These are phyloP conservation scores for Sphaerulina vaccinii DNA, from an alignment of 2,329 filamentous ascomycete genomes.

Conservation along the genomic window DNA sequence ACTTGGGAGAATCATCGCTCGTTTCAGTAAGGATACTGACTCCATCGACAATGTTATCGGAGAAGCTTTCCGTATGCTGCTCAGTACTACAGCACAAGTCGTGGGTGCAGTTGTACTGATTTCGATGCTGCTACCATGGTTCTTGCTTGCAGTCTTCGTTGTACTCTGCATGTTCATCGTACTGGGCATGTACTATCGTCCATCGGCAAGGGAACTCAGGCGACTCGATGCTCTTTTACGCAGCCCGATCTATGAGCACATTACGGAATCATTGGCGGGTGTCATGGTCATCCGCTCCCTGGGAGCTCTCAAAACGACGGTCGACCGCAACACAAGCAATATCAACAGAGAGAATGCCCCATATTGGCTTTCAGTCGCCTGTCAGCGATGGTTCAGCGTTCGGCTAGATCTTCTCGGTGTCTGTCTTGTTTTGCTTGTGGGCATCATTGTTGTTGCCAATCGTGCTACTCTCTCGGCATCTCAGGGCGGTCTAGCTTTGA, in stretches of 20 bases:
- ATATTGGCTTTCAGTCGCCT: conserved; percentile 89
- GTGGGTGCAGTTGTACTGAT: conserved; percentile 5
- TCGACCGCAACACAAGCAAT: not conserved
- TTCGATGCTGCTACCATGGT: not conserved
- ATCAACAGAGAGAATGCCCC: conserved; percentile 60
- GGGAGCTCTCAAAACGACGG: not conserved
- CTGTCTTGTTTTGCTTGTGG: conserved; percentile 83
- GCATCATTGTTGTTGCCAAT: conserved; percentile 70
- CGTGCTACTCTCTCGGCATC: not conserved
- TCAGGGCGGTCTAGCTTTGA: not conserved
- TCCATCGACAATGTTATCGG: conserved; percentile 60
- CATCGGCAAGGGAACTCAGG: conserved; percentile 6
- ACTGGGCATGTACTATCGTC: conserved; percentile 5
- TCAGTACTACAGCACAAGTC: conserved; percentile 2
- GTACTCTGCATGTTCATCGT: conserved; percentile 1
- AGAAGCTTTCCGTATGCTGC: conserved; percentile 47
- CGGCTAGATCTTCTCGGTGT: conserved; percentile 83
- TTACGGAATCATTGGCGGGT: conserved; percentile 1
- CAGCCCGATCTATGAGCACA: conserved; percentile 8
- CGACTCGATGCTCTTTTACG: conserved; percentile 8
- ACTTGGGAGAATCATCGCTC: conserved; percentile 88
- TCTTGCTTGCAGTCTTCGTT: conserved; percentile 1
- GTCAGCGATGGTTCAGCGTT: conserved; percentile 90
- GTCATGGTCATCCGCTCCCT: not conserved
- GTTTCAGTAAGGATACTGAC: conserved; percentile 93